Conservation (phyloP, 345 rosid genomes). For the Lepidium didymum region DNA sequence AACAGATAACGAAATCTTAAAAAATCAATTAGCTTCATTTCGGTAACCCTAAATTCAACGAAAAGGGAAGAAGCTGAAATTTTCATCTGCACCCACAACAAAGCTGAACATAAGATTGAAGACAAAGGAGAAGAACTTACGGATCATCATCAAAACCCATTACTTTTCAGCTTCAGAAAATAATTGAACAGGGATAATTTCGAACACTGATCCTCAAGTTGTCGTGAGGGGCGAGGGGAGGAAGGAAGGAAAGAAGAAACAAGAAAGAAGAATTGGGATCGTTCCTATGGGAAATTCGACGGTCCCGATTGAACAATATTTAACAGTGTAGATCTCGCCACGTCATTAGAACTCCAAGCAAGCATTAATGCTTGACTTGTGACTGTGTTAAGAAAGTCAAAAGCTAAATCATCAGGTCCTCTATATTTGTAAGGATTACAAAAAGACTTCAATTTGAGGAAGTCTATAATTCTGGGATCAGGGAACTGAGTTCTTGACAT, state of each 20-base stretch:
- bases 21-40: neutral
- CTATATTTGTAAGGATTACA: no score
- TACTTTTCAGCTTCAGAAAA: neutral
- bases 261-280: neutral
- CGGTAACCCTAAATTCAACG: constrained; percentile 28
- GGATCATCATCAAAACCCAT: constrained; percentile 82
- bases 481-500: no score
- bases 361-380: neutral
- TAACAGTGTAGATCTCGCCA: constrained; percentile 10
- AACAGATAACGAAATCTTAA: neutral
- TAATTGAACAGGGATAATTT: neutral
- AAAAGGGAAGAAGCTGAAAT: neutral
- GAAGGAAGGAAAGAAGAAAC: neutral
- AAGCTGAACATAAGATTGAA: neutral
- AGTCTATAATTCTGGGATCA: no score
- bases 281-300: constrained; percentile 1
- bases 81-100: neutral
- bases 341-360: neutral
- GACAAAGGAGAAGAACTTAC: constrained; percentile 31
- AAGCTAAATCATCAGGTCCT: neutral
- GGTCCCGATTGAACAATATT: constrained; percentile 7
- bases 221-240: neutral
- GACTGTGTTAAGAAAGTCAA: neutral
- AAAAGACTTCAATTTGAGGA: no score
- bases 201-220: constrained; percentile 7